Evolutionary conservation across 495 filamentous ascomycete species (phyloP), one percentile per base, ranked within the genome.

Genomic region (Physcia stellaris): DNA sequence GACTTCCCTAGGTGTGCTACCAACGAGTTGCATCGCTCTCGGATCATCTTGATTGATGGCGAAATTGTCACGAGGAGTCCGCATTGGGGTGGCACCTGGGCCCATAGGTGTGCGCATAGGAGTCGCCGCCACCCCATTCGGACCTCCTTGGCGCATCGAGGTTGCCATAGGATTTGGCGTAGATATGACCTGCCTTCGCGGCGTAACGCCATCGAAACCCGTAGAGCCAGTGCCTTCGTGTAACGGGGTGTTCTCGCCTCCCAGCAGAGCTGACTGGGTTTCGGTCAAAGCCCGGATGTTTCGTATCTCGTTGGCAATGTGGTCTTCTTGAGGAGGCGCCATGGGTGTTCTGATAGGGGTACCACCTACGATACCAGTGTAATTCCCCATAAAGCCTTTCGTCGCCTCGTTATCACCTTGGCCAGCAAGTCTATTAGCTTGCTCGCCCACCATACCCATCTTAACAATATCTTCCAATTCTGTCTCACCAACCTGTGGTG

Each of bases 391-490:
- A 6, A 96, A 64, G 5, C 86, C 88, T 48, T 79, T 76, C 2
- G 88, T 90, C 39, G 79, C 80, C 43, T 84, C 80, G 35, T 83
- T 86, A 43, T 94, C 87, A 53, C 83, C 83, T 33, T 76, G 75
- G 9, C 73, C 73, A 17, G 80, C 83, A 52, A 81, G 54, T 34
- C 68, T 64, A 51, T 75, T 84, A n/a, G 87, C 90, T 43, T 79
- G 79, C 47, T 94, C 86, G 24, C 86, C 90, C 34, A 85, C 73
- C 78, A 94, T 80, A 20, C 90, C 92, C 86, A 95, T 92, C 59
- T 98, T 98, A 31, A 98, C 86, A 53, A 98, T 95, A 51, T 94
- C 86, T 54, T 98, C 90, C 47, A 98, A 70, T 58, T 98, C 90
- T 23, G 75, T 67, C 47, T 96, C 90, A 53, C 79, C 76, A 39